phyloP scores from a whole-genome alignment of 1,139 yeast species.

The Pichia sp. region DNA sequence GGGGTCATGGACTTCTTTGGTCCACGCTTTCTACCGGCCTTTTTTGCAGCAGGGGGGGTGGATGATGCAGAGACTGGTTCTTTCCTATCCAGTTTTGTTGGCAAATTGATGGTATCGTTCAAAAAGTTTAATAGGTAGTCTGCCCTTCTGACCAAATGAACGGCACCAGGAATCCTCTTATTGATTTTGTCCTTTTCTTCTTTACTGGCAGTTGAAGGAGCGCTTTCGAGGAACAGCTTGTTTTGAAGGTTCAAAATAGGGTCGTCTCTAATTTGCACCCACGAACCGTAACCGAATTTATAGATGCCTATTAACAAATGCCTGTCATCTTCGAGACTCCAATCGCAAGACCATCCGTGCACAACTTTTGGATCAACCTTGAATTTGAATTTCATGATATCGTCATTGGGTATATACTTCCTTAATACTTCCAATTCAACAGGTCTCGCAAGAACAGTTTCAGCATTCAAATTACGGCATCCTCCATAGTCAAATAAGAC shows the following conservation, averaged over 20 bases:
- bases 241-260: constrained; percentile 85
- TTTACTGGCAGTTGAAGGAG: constrained; percentile 33
- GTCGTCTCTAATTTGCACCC: constrained; percentile 93
- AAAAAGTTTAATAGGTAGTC: constrained; percentile 77
- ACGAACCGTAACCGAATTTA: constrained; percentile 94
- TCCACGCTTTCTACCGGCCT: constrained; percentile 10
- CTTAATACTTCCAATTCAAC: constrained; percentile 69
- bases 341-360: constrained; percentile 85
- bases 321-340: constrained; percentile 82
- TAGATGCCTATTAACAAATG: constrained; percentile 81
- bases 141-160: constrained; percentile 89
- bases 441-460: constrained; percentile 76
- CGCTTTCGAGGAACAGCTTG: constrained; percentile 62
- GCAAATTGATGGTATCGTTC: constrained; percentile 39
- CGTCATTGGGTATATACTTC: constrained; percentile 53
- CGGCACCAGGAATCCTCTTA: constrained; percentile 69
- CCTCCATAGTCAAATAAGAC: constrained; percentile 85
- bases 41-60: constrained; percentile 9
- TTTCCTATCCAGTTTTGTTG: constrained; percentile 14
- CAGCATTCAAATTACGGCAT: constrained; percentile 89
- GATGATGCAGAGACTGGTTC: constrained; percentile 17
- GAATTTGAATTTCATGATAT: constrained; percentile 56
- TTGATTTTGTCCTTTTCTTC: constrained; percentile 41
- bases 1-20: constrained; percentile 23
- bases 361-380: constrained; percentile 71